These are phyloP conservation scores for Beauveria scarabaeidicola DNA, from an alignment of 2,329 filamentous ascomycete genomes.

Conservation along the genomic window DNA sequence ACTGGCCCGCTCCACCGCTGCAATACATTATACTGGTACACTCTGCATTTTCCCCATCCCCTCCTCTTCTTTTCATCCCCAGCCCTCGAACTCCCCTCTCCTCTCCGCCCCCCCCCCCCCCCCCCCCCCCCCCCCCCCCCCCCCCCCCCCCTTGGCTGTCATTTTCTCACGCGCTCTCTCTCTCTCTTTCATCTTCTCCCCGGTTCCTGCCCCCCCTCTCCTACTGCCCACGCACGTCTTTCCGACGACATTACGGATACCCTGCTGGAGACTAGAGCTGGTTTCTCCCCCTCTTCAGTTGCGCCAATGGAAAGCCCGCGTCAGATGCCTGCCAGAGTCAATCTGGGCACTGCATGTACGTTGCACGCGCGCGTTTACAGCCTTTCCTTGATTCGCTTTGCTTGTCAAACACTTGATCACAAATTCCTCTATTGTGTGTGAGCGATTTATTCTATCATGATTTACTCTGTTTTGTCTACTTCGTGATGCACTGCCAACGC, in stretches of 20 bases:
- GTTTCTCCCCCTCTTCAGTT: neutral
- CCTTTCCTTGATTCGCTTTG: constrained; percentile 1
- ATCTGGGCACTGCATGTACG: neutral
- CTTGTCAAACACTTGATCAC: neutral
- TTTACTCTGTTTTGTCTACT: neutral
- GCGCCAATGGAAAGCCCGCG: neutral
- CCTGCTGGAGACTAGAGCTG: neutral
- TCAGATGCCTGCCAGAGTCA: neutral
- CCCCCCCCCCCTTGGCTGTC: neutral
- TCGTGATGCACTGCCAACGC: neutral
- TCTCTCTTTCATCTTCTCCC: neutral
- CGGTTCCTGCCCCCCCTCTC: neutral
- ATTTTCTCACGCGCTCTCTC: neutral
- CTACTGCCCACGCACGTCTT: neutral
- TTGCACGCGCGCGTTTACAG: constrained; percentile 6
- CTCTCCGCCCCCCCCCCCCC: neutral
- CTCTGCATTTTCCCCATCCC: neutral
- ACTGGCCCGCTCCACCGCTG: neutral
- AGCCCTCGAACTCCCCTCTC: neutral
- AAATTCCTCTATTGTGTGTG: neutral
- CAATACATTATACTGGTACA: neutral
- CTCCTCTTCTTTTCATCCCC: neutral
- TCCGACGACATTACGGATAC: neutral
- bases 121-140: neutral
- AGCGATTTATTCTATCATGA: neutral